These are phyloP conservation scores for Phytophthora citrophthora DNA, from an alignment of 352 stramenopile species.

Conservation along the genomic window DNA sequence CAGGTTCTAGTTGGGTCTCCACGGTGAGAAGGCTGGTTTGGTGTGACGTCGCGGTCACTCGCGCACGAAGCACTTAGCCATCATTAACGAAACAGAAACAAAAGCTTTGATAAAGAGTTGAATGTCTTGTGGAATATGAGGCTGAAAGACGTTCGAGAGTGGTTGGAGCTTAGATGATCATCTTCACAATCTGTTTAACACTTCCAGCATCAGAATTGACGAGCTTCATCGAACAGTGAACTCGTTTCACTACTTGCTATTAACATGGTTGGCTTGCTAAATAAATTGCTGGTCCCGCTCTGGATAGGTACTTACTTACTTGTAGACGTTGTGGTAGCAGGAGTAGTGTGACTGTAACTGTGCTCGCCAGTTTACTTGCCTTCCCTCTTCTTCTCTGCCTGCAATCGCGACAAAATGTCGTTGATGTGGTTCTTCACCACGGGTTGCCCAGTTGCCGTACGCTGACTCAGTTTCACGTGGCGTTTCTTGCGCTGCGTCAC, in stretches of 20 bases:
- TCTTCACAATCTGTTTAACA: constrained; percentile 28
- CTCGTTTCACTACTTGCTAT: constrained; percentile 25
- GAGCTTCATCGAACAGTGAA: constrained; percentile 8
- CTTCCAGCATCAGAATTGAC: not conserved
- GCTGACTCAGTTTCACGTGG: constrained; percentile 86
- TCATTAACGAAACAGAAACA: constrained; percentile 44
- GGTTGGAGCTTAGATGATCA: no score
- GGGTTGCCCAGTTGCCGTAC: constrained; percentile 77
- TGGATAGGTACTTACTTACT: not conserved
- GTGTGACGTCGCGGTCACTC: constrained; percentile 1
- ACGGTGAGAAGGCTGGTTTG: constrained; percentile 1
- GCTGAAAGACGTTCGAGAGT: not conserved
- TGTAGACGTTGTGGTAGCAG: not conserved
- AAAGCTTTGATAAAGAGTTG: constrained; percentile 37
- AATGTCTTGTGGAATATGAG: constrained; percentile 12
- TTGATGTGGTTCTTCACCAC: constrained; percentile 89
- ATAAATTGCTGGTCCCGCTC: constrained; percentile 26
- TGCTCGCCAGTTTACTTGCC: constrained; percentile 24
- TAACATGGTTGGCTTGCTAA: constrained; percentile 31
- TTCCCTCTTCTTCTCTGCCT: constrained; percentile 57
- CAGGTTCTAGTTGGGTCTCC: constrained; percentile 17
- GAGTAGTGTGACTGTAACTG: not conserved
- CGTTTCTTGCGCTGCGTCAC: constrained; percentile 86
- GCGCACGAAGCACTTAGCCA: constrained; percentile 22
- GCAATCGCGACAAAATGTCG: constrained; percentile 78